Base-by-base conservation (phyloP, 179 eudicot genomes). In the Camellia oleifera region DNA sequence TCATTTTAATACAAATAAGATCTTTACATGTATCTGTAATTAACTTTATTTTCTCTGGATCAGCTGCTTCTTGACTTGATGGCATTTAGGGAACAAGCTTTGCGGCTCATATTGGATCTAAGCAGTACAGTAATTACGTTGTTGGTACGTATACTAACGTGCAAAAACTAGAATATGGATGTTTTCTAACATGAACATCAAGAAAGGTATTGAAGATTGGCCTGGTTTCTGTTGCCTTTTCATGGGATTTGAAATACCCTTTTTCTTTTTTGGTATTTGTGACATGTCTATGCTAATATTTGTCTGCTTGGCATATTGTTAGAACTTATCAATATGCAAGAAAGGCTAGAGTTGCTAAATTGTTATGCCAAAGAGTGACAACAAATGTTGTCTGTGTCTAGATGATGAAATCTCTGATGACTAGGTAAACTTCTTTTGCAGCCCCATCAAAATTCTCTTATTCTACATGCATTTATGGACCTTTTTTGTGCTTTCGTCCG, bases 71-170 rank as follows among this genome's bases (percentile, higher is more conserved):
- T 94, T 86, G 99, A 96, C 86, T 88, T 96, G 88, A 94, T 96
- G 99, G 96, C 94, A 77, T 96, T 94, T 82, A 94, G 99, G 53
- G 99, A 96, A 83, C 98, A 96, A 94, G 98, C 99, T 62, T 66
- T 96, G 82, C 92, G 99, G 45, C 92, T 96, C 77, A 89, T 96
- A 46, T 80, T 96, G 96, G 99, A 96, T 88, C 89, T 96, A 74
- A 96, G 99, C 90, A 96, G 99, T 82, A 96, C 99, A 42, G 99
- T 96, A 58, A 96, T 96, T 84, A 96, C 99, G 76, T 86, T 96
- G 86, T 83, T 96, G 97, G 99, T 96, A 81, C 86, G 94, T 86
- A 74, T 75, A 62, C 9, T 72, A 63, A 68, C 73, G 67, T 79
- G 77, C 67, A 56, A 77, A 80, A 77, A 66, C 20, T 77, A 60